Evolutionary conservation across 2,329 filamentous ascomycete genomes (phyloP).

Genomic region (Magnaporthiopsis poae): DNA sequence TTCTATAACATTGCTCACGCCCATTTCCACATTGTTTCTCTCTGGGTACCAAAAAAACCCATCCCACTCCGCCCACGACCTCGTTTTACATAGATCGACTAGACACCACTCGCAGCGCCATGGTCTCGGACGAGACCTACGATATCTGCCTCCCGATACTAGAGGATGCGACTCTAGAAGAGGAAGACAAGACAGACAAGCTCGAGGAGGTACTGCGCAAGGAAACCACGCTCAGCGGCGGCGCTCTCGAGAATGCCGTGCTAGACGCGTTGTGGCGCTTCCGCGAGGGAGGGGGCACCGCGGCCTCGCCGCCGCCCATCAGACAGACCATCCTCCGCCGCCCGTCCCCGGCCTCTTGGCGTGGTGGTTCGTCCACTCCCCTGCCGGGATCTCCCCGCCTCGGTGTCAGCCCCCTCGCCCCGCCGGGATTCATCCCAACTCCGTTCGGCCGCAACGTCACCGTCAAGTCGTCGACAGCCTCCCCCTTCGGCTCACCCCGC

Average conservation of each 20-base stretch:
- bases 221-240: conserved; percentile 65
- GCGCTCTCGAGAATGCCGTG: conserved; percentile 77
- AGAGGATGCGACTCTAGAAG: conserved; percentile 70
- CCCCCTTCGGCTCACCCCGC: conserved; percentile 86
- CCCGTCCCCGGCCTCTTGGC: conserved; percentile 89
- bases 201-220: conserved; percentile 76
- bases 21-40: background rate
- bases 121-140: conserved; percentile 89
- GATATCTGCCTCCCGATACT: conserved; percentile 84
- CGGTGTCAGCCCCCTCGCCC: conserved; percentile 71
- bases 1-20: background rate
- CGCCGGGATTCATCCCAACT: conserved; percentile 72
- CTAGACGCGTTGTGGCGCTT: conserved; percentile 85
- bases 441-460: conserved; percentile 67
- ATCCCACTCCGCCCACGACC: background rate
- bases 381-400: conserved; percentile 73
- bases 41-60: background rate
- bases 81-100: background rate
- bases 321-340: conserved; percentile 83
- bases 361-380: conserved; percentile 64
- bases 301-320: conserved; percentile 70
- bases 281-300: conserved; percentile 54
- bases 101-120: conserved; percentile 25
- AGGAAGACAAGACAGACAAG: conserved; percentile 90
- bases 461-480: conserved; percentile 67